phyloP scores from a whole-genome alignment of 176 grass and related monocot species.

The Eremochloa ophiuroides region DNA sequence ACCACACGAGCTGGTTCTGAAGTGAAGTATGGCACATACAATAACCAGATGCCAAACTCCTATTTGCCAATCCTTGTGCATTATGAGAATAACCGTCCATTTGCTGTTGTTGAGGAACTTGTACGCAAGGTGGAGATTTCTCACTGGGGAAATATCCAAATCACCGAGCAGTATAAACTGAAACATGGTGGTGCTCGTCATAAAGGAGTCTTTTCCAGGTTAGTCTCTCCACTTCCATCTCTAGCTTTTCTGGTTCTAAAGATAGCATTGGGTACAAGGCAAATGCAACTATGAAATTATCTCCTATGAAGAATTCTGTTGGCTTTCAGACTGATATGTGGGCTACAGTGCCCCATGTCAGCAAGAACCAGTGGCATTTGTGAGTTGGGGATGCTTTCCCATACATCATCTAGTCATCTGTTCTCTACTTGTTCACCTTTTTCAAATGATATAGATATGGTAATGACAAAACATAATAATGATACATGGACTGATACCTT shows the following conservation, averaged over 20 bases:
- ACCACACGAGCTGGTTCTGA: conserved; percentile 59
- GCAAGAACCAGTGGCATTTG: not conserved
- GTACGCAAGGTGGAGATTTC: conserved; percentile 90
- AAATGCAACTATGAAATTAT: not conserved
- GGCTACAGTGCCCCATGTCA: not conserved
- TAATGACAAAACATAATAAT: not conserved
- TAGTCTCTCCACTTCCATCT: not conserved
- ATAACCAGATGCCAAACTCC: conserved; percentile 46
- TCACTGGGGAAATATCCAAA: conserved; percentile 81
- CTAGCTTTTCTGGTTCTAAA: conserved; percentile 5
- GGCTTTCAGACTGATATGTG: not conserved
- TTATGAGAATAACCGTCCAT: conserved; percentile 73
- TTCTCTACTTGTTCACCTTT: not conserved
- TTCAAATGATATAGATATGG: conserved; percentile 6
- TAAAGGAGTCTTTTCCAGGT: conserved; percentile 94
- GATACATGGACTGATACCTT: not conserved
- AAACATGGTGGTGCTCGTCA: conserved; percentile 78
- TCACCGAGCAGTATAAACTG: conserved; percentile 89
- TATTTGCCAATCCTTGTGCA: conserved; percentile 66
- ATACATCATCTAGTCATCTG: not conserved
- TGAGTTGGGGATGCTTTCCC: not conserved
- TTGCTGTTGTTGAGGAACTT: conserved; percentile 79
- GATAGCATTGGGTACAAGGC: not conserved
- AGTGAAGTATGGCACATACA: conserved; percentile 74
- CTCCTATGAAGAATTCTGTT: not conserved